A percentile compares a stretch with the other conserved stretches of the same genome.
These are phyloP conservation scores for Microcyclospora tardicrescens DNA, from an alignment of 2,329 filamentous ascomycete genomes.

Conservation along the genomic window DNA sequence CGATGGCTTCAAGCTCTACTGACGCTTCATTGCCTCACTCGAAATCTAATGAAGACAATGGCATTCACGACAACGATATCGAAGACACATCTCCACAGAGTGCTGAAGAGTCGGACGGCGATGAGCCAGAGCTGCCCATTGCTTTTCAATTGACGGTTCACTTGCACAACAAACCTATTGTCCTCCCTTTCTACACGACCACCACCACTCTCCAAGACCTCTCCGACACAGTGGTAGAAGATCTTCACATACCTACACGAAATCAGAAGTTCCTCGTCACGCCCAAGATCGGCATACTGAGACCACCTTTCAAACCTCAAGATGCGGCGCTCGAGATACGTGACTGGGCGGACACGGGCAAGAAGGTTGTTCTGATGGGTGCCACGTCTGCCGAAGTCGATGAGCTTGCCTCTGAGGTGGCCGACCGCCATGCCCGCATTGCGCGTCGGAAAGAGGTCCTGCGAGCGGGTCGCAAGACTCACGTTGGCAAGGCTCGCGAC, in stretches of 20 bases:
- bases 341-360: conserved; percentile 14
- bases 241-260: conserved; percentile 45
- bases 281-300: conserved; percentile 52
- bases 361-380: conserved; percentile 54
- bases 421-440: conserved; percentile 38
- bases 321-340: conserved; percentile 10
- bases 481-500: conserved; percentile 26
- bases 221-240: conserved; percentile 42
- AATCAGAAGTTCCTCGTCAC: conserved; percentile 58
- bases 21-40: too few species aligned
- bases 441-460: conserved; percentile 26
- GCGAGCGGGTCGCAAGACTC: conserved; percentile 25
- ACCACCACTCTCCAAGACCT: conserved; percentile 46
- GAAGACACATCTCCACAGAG: conserved; percentile 1
- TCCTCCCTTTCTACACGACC: conserved; percentile 32
- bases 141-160: conserved; percentile 36
- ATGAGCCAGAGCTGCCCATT: conserved; percentile 7
- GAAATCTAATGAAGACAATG: too few species aligned
- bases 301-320: conserved; percentile 48
- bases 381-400: conserved; percentile 48
- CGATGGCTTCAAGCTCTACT: too few species aligned
- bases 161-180: conserved; percentile 41
- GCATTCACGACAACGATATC: conserved; percentile 4
- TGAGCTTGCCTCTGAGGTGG: conserved; percentile 39
- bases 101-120: conserved; percentile 5